Evolutionary conservation across 106 monocot species (phyloP), one percentile per base, ranked within the genome.

Genomic region (Dioscorea dumetorum): DNA sequence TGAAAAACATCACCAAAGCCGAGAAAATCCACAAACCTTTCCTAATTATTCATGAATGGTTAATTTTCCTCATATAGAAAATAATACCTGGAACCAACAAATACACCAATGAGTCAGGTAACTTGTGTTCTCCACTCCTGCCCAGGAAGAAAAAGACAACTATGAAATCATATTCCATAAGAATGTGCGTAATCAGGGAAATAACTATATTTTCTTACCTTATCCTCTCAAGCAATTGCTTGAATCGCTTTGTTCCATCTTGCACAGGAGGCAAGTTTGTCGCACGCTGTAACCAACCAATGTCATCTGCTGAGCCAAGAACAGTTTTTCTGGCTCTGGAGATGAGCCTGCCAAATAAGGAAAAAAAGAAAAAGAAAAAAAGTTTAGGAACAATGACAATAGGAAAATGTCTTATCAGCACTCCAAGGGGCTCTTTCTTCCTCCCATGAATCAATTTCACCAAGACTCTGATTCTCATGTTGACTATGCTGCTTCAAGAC

Each of bases 91-190:
- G 99, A 81, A 99, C 76, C 74, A 99, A 77, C 63, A 99, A 67
- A 63, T 99, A 99, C 22, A 99, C 93, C 81, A 99, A 66, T 63
- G 87, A 84, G 79, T 87, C 81, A 18, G 90, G 92, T 75, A 99
- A 70, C 53, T 90, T 90, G 60, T 99, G 99, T 56, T 90, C 83
- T 58, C 81, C 73, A 64, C 85, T 87, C 73, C 99, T 99, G 81
- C 59, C 41, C 41, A 41, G 41, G 8, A 72, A 51, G 8, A 17
- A 62, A 66, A 64, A 15, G 48, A 33, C 16, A 70, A 23, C 57
- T 24, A 41, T 41, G 41, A 41, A 10, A 41, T 41, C 41, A 41
- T 0, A 41, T 41, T 41, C 6, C 41, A 41, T 41, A 41, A 8
- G 41, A 1, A 1, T 41, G 9, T 6, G 5, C 41, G 3, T 49